Evolutionary conservation across 2,329 filamentous ascomycete species (phyloP).

Genomic region (Alternaria postmessia): DNA sequence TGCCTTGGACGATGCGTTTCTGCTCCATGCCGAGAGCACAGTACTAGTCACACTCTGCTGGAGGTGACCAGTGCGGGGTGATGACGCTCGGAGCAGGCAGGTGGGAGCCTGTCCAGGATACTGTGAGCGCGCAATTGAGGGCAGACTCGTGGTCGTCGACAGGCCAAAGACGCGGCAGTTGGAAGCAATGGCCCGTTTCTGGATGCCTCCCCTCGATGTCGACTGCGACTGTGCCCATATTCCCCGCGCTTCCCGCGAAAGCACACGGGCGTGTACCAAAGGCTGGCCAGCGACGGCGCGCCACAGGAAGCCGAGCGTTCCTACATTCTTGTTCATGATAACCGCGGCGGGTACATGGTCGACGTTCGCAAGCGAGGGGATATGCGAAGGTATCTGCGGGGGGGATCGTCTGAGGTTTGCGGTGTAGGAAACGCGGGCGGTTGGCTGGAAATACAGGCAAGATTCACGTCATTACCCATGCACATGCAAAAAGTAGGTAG

Average conservation of each 20-base stretch:
- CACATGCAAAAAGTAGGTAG: slow-evolving; percentile 18
- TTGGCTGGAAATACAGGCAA: slow-evolving; percentile 14
- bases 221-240: slow-evolving; percentile 19
- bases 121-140: slow-evolving; percentile 18
- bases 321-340: slow-evolving; percentile 58
- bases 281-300: slow-evolving; percentile 41
- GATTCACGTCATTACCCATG: slow-evolving; percentile 27
- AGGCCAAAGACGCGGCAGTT: slow-evolving; percentile 9
- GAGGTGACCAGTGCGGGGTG: slow-evolving; percentile 10
- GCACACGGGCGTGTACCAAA: slow-evolving; percentile 24
- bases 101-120: slow-evolving; percentile 21
- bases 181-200: slow-evolving; percentile 22
- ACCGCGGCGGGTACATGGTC: slow-evolving; percentile 44
- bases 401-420: slow-evolving; percentile 13
- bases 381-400: slow-evolving; percentile 11
- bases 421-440: slow-evolving; percentile 10
- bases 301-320: slow-evolving; percentile 43
- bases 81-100: slow-evolving; percentile 14
- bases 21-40: slow-evolving; percentile 41
- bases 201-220: slow-evolving; percentile 7
- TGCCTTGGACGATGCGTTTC: slow-evolving; percentile 38
- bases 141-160: slow-evolving; percentile 6
- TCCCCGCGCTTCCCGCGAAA: slow-evolving; percentile 22
- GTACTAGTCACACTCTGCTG: slow-evolving; percentile 35
- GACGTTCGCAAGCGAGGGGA: slow-evolving; percentile 16